Evolutionary conservation across 192 early-diverging fungal species (phyloP), one percentile per base, ranked within the genome.

Genomic region (Coemansia sp.): DNA sequence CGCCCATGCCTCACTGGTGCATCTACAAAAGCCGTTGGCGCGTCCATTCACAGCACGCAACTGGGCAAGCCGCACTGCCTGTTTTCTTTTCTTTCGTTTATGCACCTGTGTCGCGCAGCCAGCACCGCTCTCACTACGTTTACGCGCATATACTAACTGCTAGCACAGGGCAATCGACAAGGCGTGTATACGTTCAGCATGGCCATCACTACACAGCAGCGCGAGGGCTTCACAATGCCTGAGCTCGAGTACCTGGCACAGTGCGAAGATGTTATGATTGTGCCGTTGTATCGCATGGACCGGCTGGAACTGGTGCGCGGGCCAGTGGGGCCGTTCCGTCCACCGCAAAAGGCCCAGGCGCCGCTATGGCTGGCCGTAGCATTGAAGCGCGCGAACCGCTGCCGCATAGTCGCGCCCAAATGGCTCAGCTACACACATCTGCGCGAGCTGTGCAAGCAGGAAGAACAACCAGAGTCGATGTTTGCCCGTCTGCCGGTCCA

Each of bases 211-310:
- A 61, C 38, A 29, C 73, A 67, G 15, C 79, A 82, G 66, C 60
- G 51, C 10, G 70, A 69, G 59, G 79, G 73, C 50, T 82, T 96
- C 50, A 88, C 91, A 0, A 92, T 92, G 45, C 85, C 85, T 22
- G 92, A 95, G 73, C 84, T 94, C 50, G 92, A 95, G 62, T 95
- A 95, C 73, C 57, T 94, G 32, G 92, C 92, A 8, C 91, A 92
- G 62, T 87, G 86, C 79, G 90, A 93, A 57, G 55, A 60, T 41
- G 85, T 97, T 8, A 83, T 80, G 5, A 91, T 97, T 60, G 75
- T 93, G 39, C 91, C 93, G 8, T 79, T 83, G 35, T 84, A 90
- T 45, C 81, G 83, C 15, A 87, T 94, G 70, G 85, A 87, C 12
- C 70, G 81, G 60, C 68, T 97, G 41, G 86, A 92, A 37, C 82